Percentiles rank a stretch among this genome's conserved stretches.
These are phyloP conservation scores for Aspergillus costaricaensis DNA, from an alignment of 2,329 filamentous ascomycete genomes.

Conservation along the genomic window DNA sequence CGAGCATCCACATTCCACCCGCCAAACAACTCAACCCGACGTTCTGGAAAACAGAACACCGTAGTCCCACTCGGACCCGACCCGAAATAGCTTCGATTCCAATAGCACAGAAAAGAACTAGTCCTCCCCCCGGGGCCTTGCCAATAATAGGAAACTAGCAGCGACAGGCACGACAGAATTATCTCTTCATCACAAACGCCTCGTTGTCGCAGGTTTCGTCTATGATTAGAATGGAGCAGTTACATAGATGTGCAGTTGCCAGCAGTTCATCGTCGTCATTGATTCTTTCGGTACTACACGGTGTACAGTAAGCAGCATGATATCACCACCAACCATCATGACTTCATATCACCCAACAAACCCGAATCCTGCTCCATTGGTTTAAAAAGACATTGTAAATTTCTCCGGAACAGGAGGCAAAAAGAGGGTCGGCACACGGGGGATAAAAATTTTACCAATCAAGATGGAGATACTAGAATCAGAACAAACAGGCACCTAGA, in stretches of 20 bases:
- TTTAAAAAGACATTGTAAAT: neutral
- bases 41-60: constrained; percentile 3
- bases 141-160: neutral
- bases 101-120: neutral
- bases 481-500: neutral
- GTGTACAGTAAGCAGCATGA: too few species aligned
- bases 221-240: neutral
- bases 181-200: neutral
- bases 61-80: neutral
- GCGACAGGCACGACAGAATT: neutral
- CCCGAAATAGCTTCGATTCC: constrained; percentile 7
- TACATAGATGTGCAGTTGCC: too few species aligned
- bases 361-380: neutral
- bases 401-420: neutral
- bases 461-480: neutral
- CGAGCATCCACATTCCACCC: neutral
- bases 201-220: neutral
- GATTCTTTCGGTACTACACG: too few species aligned
- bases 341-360: neutral
- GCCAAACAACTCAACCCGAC: constrained; percentile 1
- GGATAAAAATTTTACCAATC: constrained; percentile 1
- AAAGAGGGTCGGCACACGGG: too few species aligned
- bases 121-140: neutral
- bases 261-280: too few species aligned
- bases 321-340: neutral